phyloP scores from a whole-genome alignment of 176 grass and related monocot species.

The Leersia perrieri region DNA sequence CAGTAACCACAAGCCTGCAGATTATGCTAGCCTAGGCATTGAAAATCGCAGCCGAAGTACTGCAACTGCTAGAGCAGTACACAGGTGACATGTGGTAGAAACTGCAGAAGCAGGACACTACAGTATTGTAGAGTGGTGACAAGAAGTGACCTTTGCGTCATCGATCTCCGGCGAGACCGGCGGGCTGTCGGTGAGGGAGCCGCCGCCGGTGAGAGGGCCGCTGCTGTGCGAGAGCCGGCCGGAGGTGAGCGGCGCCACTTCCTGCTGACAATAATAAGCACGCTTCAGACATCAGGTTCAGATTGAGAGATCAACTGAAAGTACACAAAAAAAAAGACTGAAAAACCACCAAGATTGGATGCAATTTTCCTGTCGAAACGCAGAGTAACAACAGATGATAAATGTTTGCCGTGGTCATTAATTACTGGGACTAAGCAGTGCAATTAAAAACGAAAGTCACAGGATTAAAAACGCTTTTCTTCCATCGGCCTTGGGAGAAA shows the following conservation, averaged over 20 bases:
- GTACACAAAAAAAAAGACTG: background rate
- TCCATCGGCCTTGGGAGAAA: constrained; percentile 6
- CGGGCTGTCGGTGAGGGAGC: constrained; percentile 96
- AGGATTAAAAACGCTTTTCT: constrained; percentile 5
- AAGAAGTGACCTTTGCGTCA: constrained; percentile 72
- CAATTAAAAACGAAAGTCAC: background rate
- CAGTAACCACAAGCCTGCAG: background rate
- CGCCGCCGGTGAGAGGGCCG: constrained; percentile 82
- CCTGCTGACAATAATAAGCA: constrained; percentile 31
- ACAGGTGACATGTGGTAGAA: background rate
- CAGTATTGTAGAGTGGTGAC: constrained; percentile 7
- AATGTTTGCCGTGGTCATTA: constrained; percentile 6
- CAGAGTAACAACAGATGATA: background rate
- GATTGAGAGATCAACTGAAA: background rate
- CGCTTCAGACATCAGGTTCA: background rate
- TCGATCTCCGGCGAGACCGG: constrained; percentile 95
- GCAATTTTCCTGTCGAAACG: background rate
- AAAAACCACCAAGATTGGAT: background rate
- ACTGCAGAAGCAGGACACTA: background rate
- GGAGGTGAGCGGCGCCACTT: constrained; percentile 85
- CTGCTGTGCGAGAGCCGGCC: constrained; percentile 97
- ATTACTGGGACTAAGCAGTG: constrained; percentile 4
- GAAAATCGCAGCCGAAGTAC: constrained; percentile 30
- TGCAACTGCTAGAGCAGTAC: background rate
- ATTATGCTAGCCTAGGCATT: constrained; percentile 1